Evolutionary conservation across 2,329 filamentous ascomycete species (phyloP).

Genomic region (Fusarium phyllophilum): DNA sequence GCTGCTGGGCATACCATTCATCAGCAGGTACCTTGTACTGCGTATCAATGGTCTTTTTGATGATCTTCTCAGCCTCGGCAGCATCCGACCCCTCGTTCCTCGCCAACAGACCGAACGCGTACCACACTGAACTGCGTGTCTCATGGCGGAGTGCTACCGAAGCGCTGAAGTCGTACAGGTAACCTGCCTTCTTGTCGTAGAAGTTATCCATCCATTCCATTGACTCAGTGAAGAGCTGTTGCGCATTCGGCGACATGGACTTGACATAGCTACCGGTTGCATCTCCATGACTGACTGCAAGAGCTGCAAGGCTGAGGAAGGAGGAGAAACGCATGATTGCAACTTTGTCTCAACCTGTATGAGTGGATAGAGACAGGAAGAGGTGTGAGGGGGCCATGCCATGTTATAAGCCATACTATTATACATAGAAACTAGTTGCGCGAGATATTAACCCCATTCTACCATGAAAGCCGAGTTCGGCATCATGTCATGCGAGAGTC

Average conservation of each 20-base stretch:
- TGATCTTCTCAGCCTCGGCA: conserved; percentile 62
- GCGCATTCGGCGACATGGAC: conserved; percentile 11
- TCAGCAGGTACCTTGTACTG: conserved; percentile 63
- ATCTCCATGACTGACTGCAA: not conserved
- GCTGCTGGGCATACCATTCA: conserved; percentile 59
- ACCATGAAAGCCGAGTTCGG: not conserved
- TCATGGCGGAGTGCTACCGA: conserved; percentile 62
- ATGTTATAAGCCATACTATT: not conserved
- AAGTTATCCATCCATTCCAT: conserved; percentile 66
- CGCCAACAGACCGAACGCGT: conserved; percentile 66
- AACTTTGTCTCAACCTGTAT: not conserved
- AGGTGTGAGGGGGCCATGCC: not conserved
- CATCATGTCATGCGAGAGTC: not conserved
- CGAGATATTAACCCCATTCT: not conserved
- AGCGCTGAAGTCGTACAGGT: conserved; percentile 61
- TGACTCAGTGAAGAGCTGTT: conserved; percentile 31
- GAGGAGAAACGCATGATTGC: not conserved
- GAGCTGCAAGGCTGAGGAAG: not conserved
- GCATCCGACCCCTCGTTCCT: conserved; percentile 62
- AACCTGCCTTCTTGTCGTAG: conserved; percentile 63
- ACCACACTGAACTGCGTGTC: conserved; percentile 68
- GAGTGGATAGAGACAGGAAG: not conserved
- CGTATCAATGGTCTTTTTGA: conserved; percentile 62
- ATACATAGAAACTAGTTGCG: not conserved
- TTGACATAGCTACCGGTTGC: not conserved